These are phyloP conservation scores for Lophium mytilinum DNA, from an alignment of 495 filamentous ascomycete species.

Conservation along the genomic window DNA sequence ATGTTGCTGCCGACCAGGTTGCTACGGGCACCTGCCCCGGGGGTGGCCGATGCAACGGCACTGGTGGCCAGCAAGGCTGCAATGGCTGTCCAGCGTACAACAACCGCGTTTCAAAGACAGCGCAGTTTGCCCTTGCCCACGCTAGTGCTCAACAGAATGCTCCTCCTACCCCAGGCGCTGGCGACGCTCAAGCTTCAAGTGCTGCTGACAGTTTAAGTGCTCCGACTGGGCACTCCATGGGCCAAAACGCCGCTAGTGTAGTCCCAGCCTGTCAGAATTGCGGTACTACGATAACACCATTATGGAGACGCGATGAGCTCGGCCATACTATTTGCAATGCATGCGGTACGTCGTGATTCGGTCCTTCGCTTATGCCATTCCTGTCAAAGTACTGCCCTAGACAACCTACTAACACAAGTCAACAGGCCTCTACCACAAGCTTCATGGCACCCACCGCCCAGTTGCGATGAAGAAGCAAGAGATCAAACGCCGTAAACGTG, in stretches of 20 bases:
- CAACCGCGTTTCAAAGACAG: slow-evolving; percentile 87
- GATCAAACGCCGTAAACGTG: slow-evolving; percentile 92
- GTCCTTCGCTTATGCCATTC: slow-evolving; percentile 3
- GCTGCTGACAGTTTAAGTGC: neutral
- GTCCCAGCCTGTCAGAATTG: slow-evolving; percentile 96
- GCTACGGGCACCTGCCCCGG: slow-evolving; percentile 85
- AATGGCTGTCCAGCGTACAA: slow-evolving; percentile 96
- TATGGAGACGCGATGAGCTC: slow-evolving; percentile 91
- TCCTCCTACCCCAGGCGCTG: neutral
- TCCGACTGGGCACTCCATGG: slow-evolving; percentile 15
- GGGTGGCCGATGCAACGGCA: slow-evolving; percentile 92
- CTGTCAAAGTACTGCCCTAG: neutral
- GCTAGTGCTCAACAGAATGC: slow-evolving; percentile 27
- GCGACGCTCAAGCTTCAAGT: neutral
- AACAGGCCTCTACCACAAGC: slow-evolving; percentile 89
- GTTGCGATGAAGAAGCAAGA: slow-evolving; percentile 95
- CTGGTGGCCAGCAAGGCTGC: slow-evolving; percentile 91
- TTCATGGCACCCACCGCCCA: slow-evolving; percentile 86
- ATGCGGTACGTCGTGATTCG: slow-evolving; percentile 63
- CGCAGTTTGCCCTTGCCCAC: slow-evolving; percentile 54
- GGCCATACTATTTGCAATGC: slow-evolving; percentile 98
- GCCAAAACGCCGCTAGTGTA: slow-evolving; percentile 53
- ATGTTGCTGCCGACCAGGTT: slow-evolving; percentile 65
- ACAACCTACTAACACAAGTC: slow-evolving; percentile 23
- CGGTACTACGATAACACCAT: slow-evolving; percentile 88